Conservation (phyloP, 805 yeast species). For the Wickerhamomyces mucosus region DNA sequence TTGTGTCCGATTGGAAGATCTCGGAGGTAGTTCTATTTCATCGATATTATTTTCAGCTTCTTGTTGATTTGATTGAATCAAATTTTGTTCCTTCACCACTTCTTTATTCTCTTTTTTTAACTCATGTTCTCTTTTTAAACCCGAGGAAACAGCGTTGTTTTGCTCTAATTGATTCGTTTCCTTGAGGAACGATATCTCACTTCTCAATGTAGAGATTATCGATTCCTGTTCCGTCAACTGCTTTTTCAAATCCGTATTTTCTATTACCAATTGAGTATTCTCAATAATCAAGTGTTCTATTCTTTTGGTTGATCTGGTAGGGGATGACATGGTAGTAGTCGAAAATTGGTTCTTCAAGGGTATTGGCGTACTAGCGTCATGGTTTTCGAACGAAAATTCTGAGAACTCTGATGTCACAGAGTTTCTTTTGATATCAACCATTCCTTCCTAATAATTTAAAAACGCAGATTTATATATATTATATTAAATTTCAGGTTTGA, state of each 20-base stretch:
- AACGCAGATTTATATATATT: too few relatives aligned
- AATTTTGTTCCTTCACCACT: too few relatives aligned
- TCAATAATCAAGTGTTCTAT: slow-evolving; percentile 8
- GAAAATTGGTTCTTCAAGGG: slow-evolving; percentile 1
- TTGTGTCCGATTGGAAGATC: slow-evolving; percentile 28
- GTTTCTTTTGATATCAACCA: slow-evolving; percentile 7
- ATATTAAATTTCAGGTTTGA: too few relatives aligned
- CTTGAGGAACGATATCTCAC: slow-evolving; percentile 10
- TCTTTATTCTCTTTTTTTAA: too few relatives aligned
- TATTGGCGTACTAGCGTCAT: slow-evolving; percentile 3
- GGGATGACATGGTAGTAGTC: slow-evolving; percentile 8
- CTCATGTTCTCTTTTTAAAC: too few relatives aligned
- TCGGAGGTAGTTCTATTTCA: slow-evolving; percentile 24
- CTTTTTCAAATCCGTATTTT: slow-evolving; percentile 12
- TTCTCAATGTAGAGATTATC: slow-evolving; percentile 8
- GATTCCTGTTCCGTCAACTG: slow-evolving; percentile 10
- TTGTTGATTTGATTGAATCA: slow-evolving; percentile 4
- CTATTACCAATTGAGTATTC: slow-evolving; percentile 8
- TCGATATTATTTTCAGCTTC: slow-evolving; percentile 7
- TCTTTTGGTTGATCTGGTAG: slow-evolving; percentile 1
- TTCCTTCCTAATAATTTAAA: too few relatives aligned
- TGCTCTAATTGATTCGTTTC: slow-evolving; percentile 6
- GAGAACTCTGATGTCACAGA: slow-evolving; percentile 10
- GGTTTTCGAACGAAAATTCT: slow-evolving; percentile 13
- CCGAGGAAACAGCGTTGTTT: slow-evolving; percentile 7